These are phyloP conservation scores for Diaporthe batatas DNA, from an alignment of 2,329 filamentous ascomycete genomes.

Conservation along the genomic window DNA sequence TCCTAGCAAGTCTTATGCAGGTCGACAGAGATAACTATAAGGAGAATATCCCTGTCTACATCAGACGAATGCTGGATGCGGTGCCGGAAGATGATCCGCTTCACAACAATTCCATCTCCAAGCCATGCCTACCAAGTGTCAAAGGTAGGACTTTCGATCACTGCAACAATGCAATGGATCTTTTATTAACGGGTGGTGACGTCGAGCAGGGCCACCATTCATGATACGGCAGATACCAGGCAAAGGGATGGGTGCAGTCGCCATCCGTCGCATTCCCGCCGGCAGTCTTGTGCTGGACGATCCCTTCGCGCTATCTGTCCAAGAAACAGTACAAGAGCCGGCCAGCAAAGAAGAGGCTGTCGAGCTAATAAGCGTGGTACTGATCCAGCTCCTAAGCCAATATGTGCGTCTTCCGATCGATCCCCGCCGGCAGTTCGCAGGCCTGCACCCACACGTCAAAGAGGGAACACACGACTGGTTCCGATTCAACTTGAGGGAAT, in stretches of 20 bases:
- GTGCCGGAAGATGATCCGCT: constrained; percentile 14
- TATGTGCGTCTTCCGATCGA: constrained; percentile 19
- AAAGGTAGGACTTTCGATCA: neutral
- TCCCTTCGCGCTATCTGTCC: constrained; percentile 31
- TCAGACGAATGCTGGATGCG: neutral
- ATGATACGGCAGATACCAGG: constrained; percentile 26
- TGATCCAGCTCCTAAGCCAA: constrained; percentile 24
- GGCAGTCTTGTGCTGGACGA: constrained; percentile 36
- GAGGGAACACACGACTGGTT: constrained; percentile 27
- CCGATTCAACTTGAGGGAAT: neutral
- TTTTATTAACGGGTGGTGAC: neutral
- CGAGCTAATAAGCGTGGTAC: constrained; percentile 13
- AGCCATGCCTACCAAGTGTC: neutral
- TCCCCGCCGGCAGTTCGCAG: constrained; percentile 6
- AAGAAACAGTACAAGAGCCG: constrained; percentile 24
- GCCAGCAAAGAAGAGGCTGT: constrained; percentile 17
- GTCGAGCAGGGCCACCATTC: constrained; percentile 19
- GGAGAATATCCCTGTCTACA: neutral
- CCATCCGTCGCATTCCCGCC: constrained; percentile 21
- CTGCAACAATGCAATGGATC: neutral
- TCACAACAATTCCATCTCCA: neutral
- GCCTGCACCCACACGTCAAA: constrained; percentile 24
- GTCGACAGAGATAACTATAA: neutral
- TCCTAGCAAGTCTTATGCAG: neutral
- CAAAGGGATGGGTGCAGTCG: constrained; percentile 30